Evolutionary conservation across 495 filamentous ascomycete genomes (phyloP), one percentile per base, ranked within the genome.

Genomic region (Hyaloscypha bicolor): DNA sequence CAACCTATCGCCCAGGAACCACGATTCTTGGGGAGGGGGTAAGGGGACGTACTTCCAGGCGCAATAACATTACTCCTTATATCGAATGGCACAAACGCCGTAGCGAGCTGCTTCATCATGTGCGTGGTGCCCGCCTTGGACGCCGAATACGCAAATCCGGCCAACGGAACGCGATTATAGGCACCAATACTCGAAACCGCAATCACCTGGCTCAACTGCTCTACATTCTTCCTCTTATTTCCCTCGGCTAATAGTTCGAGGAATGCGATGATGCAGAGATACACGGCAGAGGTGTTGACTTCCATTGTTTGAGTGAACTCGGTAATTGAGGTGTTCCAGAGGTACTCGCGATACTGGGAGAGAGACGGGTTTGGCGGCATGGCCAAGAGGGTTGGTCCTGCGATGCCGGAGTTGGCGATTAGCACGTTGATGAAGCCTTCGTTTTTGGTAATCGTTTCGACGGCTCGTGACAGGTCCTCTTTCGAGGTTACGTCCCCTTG

Each of bases 61-160:
- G 86, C 85, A 31, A 92, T 81, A n/a, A 83, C 81, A 78, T 91
- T 92, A 9, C 83, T 77, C 0, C 87, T 78, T 60, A 93, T 90
- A 67, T 81, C 74, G 76, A 87, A 90, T 25, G 81, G 78, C 19
- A 79, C 80, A 33, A 90, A 75, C 22, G 70, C 71, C 1, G 81
- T 84, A 4, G 85, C 79, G 45, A 91, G 69, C 68, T 83, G 78
- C 80, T 91, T 92, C 33, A 88, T 85, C 58, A 91, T 73, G 69
- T 90, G 89, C 29, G 79, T 88, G 14, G 82, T 80, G 0, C 86
- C 86, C 12, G 87, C 85, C 78, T 93, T 93, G 69, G 83, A 87
- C 39, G 82, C 74, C 4, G 83, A 85, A 67, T 91, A 93, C 6
- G 88, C 84, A 74, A 81, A 86, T 4, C 84, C 85, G 6, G 83